Conservation (phyloP, 257 asterid species). For the Ophiorrhiza pumila region DNA sequence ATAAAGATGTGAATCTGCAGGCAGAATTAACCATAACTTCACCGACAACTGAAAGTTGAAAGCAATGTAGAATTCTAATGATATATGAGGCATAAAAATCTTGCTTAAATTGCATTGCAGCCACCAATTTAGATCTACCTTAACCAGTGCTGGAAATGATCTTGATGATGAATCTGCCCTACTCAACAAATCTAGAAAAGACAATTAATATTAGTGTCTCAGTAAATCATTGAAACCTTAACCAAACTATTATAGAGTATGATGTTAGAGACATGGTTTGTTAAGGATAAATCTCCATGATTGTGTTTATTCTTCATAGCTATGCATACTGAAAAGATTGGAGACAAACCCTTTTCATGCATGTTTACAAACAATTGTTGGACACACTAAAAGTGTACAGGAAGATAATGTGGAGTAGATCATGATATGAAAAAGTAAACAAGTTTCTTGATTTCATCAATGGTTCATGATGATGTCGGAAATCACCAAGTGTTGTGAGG, state of each 20-base stretch:
- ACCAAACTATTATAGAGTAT: background rate
- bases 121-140: constrained; percentile 7
- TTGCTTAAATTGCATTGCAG: constrained; percentile 11
- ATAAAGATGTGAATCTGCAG: constrained; percentile 15
- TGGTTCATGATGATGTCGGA: too few species aligned
- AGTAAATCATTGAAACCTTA: background rate
- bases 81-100: background rate
- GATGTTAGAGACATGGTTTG: background rate
- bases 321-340: background rate
- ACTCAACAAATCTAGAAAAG: background rate
- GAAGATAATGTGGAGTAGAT: background rate
- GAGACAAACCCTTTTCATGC: too few species aligned
- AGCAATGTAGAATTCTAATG: background rate
- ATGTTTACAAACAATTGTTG: too few species aligned
- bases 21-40: constrained; percentile 15
- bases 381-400: too few species aligned
- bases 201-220: background rate
- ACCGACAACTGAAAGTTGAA: constrained; percentile 6
- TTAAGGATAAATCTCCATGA: background rate
- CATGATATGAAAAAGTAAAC: background rate
- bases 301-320: background rate
- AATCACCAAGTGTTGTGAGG: too few species aligned
- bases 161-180: background rate
- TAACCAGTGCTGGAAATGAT: background rate
- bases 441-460: too few species aligned